These are phyloP conservation scores for Marchantia polymorpha DNA, from an alignment of 225 moss, liverwort and hornwort genomes.

Conservation along the genomic window DNA sequence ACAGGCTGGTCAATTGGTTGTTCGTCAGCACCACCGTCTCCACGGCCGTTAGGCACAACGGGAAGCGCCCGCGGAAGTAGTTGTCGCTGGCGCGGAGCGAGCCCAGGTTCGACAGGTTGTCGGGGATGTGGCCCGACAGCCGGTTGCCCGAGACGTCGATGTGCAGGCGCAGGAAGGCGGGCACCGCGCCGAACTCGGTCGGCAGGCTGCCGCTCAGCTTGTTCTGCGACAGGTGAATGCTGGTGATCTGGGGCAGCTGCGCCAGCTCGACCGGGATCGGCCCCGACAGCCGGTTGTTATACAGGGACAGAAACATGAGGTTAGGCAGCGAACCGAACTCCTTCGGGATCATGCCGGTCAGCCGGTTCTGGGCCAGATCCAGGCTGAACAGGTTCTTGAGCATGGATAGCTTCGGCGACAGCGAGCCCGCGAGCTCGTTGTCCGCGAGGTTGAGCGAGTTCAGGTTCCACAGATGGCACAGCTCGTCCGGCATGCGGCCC, in stretches of 20 bases:
- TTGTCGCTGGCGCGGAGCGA: conserved; percentile 14
- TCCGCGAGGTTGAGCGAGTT: conserved; percentile 26
- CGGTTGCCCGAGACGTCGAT: conserved; percentile 36
- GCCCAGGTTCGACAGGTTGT: conserved; percentile 25
- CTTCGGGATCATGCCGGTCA: conserved; percentile 31
- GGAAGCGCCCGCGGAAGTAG: conserved; percentile 34
- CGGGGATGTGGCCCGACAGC: conserved; percentile 34
- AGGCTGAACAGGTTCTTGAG: conserved; percentile 25
- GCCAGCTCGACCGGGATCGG: conserved; percentile 33
- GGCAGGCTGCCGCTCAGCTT: conserved; percentile 38
- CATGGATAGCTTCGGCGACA: conserved; percentile 17
- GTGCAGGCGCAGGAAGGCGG: conserved; percentile 17
- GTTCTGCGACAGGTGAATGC: conserved; percentile 31
- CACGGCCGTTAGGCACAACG: conserved; percentile 31
- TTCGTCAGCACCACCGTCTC: conserved; percentile 18
- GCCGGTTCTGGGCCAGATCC: conserved; percentile 25
- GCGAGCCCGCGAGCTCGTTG: conserved; percentile 26
- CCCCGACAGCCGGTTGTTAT: conserved; percentile 26
- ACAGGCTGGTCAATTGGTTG: conserved; percentile 42
- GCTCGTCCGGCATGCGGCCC: conserved; percentile 24
- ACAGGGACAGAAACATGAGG: conserved; percentile 29
- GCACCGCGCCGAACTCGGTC: conserved; percentile 30
- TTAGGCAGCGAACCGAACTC: conserved; percentile 30
- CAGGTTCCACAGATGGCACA: conserved; percentile 31
- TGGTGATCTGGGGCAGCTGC: conserved; percentile 20